Conservation (phyloP, 345 rosid species). For the Bruguiera gymnorhiza region DNA sequence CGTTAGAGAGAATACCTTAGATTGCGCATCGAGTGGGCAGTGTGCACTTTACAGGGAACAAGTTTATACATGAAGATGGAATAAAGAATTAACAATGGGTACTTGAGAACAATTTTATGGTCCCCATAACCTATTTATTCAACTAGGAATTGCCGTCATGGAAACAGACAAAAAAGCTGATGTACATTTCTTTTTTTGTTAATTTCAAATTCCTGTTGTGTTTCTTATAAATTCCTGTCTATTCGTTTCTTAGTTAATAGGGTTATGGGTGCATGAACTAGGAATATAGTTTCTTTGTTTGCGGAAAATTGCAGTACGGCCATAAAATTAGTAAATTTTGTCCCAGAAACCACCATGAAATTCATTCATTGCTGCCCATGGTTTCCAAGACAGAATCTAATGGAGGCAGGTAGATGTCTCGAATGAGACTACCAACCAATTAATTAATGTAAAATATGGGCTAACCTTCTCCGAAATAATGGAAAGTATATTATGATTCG, state of each 20-base stretch:
- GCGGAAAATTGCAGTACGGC: slow-evolving; percentile 8
- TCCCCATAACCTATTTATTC: neutral
- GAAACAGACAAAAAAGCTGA: no score
- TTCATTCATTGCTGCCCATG: slow-evolving; percentile 2
- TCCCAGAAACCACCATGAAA: neutral
- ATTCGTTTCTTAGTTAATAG: neutral
- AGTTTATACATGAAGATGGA: neutral
- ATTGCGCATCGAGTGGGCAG: neutral
- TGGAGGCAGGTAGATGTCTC: neutral
- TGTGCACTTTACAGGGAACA: neutral
- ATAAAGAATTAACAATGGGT: neutral
- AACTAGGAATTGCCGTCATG: neutral
- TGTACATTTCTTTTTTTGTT: no score
- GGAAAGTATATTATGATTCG: no score
- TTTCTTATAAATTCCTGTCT: neutral
- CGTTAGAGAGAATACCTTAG: neutral
- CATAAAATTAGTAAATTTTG: neutral
- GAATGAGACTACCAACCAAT: slow-evolving; percentile 1
- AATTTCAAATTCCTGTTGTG: neutral
- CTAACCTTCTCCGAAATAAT: no score
- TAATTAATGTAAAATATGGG: no score
- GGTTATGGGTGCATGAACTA: neutral
- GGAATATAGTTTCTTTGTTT: slow-evolving; percentile 9
- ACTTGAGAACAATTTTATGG: neutral
- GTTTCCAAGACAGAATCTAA: neutral